Evolutionary conservation across 1,284 basidiomycete species (phyloP).

Genomic region (Boletus semigastroideus): DNA sequence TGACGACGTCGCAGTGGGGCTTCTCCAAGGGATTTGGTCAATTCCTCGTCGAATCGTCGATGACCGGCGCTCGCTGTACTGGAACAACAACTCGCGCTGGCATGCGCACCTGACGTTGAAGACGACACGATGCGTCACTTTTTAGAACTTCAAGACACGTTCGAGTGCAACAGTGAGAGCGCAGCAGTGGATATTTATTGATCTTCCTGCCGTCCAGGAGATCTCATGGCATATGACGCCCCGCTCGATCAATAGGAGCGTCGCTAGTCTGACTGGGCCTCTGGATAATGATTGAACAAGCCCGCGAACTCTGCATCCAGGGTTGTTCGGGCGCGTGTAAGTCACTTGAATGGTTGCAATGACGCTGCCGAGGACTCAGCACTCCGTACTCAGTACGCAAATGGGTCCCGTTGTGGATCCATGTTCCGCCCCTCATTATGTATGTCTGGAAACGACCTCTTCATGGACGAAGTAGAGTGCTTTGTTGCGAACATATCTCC

Average conservation of each 20-base stretch:
- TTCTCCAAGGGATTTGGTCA: slow-evolving; percentile 83
- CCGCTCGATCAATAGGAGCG: slow-evolving; percentile 69
- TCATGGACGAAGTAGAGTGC: slow-evolving; percentile 87
- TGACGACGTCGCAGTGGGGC: slow-evolving; percentile 76
- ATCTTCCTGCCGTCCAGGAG: slow-evolving; percentile 57
- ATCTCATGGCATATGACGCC: slow-evolving; percentile 79
- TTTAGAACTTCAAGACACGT: slow-evolving; percentile 66
- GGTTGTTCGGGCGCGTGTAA: slow-evolving; percentile 85
- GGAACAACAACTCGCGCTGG: slow-evolving; percentile 58
- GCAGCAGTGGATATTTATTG: background rate
- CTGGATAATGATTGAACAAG: slow-evolving; percentile 85
- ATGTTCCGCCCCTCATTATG: slow-evolving; percentile 74
- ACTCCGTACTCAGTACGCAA: too few species aligned
- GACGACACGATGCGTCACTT: slow-evolving; percentile 53
- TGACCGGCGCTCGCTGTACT: slow-evolving; percentile 53
- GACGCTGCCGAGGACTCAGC: background rate
- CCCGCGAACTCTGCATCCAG: slow-evolving; percentile 81
- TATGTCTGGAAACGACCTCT: slow-evolving; percentile 60
- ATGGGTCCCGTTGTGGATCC: slow-evolving; percentile 80
- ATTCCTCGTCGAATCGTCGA: slow-evolving; percentile 37
- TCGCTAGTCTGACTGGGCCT: slow-evolving; percentile 80
- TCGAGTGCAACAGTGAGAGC: slow-evolving; percentile 72
- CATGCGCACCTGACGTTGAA: slow-evolving; percentile 44
- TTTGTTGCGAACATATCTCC: slow-evolving; percentile 91
- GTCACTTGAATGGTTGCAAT: slow-evolving; percentile 30